A percentile compares a stretch with the other conserved stretches of the same genome.
Conservation (phyloP, 352 stramenopile species). For the Pilasporangium apinafurcum region DNA sequence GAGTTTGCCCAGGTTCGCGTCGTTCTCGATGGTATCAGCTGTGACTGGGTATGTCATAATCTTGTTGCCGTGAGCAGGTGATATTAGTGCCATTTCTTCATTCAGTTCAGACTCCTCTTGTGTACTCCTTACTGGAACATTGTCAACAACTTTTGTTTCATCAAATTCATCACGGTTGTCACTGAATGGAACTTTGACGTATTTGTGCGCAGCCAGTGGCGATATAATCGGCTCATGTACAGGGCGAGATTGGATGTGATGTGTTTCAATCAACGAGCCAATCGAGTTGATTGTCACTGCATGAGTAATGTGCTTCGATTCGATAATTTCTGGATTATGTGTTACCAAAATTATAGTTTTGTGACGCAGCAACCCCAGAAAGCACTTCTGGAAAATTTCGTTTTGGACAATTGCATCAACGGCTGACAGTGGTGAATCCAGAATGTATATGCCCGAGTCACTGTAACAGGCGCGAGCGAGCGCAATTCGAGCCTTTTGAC, state of each 20-base stretch:
- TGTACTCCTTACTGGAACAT: too few relatives aligned
- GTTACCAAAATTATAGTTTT: conserved; percentile 52
- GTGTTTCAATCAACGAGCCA: background rate
- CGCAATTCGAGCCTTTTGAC: conserved; percentile 44
- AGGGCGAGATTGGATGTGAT: background rate
- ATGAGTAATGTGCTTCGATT: conserved; percentile 13
- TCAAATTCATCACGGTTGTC: too few relatives aligned
- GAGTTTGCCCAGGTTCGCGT: conserved; percentile 21
- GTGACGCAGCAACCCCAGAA: conserved; percentile 29
- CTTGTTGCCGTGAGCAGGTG: too few relatives aligned
- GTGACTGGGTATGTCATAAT: too few relatives aligned
- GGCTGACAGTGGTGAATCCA: conserved; percentile 35
- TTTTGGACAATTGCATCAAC: conserved; percentile 59
- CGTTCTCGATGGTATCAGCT: too few relatives aligned
- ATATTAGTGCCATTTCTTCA: too few relatives aligned
- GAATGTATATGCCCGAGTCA: conserved; percentile 29
- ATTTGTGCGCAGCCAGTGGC: too few relatives aligned
- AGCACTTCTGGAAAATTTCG: conserved; percentile 68
- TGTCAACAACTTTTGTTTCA: too few relatives aligned
- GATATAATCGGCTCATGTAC: conserved; percentile 2
- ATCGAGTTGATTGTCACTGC: conserved; percentile 19
- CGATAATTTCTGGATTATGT: too few relatives aligned
- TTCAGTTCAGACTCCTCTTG: too few relatives aligned
- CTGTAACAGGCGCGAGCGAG: conserved; percentile 61
- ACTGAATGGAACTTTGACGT: too few relatives aligned